Evolutionary conservation across 352 stramenopile genomes (phyloP).

Genomic region (Pythium pyrilobum): DNA sequence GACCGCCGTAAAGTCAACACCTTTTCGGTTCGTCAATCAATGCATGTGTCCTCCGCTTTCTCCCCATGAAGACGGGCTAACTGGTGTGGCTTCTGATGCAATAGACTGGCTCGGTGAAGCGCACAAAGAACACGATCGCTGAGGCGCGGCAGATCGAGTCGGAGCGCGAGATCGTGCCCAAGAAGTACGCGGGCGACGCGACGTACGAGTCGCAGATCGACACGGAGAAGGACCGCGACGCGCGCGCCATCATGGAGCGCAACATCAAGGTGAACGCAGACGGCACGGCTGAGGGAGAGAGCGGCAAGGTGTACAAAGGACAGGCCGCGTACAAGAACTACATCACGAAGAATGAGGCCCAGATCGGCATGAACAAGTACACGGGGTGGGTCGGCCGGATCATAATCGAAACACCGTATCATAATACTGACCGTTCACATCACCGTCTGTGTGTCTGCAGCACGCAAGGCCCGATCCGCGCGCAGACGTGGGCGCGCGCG

Average conservation of each 20-base stretch:
- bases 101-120: constrained; percentile 54
- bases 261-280: constrained; percentile 71
- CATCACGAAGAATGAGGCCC: constrained; percentile 81
- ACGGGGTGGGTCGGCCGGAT: constrained; percentile 71
- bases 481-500: constrained; percentile 90
- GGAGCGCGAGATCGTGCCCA: constrained; percentile 66
- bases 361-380: constrained; percentile 89
- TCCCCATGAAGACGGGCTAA: too few species aligned
- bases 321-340: constrained; percentile 86
- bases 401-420: too few species aligned
- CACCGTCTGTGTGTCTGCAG: constrained; percentile 16
- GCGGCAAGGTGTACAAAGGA: constrained; percentile 80
- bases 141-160: constrained; percentile 58
- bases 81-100: too few species aligned
- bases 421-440: neutral
- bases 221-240: constrained; percentile 73
- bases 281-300: constrained; percentile 58
- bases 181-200: constrained; percentile 74
- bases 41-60: too few species aligned
- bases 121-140: constrained; percentile 47
- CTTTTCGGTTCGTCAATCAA: constrained; percentile 54
- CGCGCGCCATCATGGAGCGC: constrained; percentile 68
- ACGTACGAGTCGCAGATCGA: constrained; percentile 85
- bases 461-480: constrained; percentile 93
- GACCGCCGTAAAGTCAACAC: constrained; percentile 48